phyloP scores from a whole-genome alignment of 83 land plant species.

The Picea abies region DNA sequence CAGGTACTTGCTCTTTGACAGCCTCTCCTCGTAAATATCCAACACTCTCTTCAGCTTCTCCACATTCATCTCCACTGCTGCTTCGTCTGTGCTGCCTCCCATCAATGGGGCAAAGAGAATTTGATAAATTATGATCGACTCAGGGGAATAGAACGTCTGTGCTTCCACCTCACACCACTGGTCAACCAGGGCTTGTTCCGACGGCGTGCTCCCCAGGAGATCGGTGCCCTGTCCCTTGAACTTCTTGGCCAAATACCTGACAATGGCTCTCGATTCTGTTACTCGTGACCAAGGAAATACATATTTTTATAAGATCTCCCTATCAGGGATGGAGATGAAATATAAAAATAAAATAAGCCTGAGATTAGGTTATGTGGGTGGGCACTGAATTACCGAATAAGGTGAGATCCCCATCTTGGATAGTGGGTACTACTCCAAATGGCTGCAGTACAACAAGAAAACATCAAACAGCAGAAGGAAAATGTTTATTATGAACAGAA shows the following conservation, averaged over 20 bases:
- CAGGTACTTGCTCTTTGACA: no score
- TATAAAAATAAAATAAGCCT: no score
- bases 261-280: constrained; percentile 28
- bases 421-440: no score
- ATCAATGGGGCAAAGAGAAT: constrained; percentile 9
- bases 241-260: constrained; percentile 30
- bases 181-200: constrained; percentile 32
- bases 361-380: no score
- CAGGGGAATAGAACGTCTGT: constrained; percentile 29
- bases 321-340: no score
- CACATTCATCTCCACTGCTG: constrained; percentile 14
- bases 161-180: constrained; percentile 44
- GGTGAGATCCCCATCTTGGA: no score
- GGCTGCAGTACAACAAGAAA: no score
- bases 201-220: constrained; percentile 24
- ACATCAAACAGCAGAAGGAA: no score
- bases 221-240: constrained; percentile 22
- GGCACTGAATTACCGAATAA: no score
- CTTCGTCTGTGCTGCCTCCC: not conserved
- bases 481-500: no score
- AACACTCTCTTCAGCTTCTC: constrained; percentile 27
- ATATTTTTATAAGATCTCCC: not conserved
- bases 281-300: no score
- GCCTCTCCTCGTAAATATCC: no score
- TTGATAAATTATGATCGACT: constrained; percentile 26